A percentile compares a stretch with the other conserved stretches of the same genome.
Conservation (phyloP, 306 rosid genomes). For the Quillaja saponaria region DNA sequence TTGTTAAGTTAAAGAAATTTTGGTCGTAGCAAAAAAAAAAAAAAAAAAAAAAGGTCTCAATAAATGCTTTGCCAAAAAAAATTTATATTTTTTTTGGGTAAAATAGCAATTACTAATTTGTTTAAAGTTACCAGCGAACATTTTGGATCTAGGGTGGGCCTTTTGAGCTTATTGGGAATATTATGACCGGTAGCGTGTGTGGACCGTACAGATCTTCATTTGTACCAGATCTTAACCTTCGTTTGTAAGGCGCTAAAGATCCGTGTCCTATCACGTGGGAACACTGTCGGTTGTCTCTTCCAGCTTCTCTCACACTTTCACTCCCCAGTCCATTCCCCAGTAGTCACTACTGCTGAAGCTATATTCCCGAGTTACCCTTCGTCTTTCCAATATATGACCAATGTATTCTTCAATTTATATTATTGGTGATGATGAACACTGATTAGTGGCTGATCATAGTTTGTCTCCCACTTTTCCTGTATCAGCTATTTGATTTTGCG, state of each 20-base stretch:
- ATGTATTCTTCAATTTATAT: neutral
- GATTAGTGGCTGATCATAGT: neutral
- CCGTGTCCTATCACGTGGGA: slow-evolving; percentile 45
- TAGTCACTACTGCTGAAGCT: neutral
- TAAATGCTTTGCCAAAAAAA: too few relatives aligned
- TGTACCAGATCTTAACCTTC: slow-evolving; percentile 39
- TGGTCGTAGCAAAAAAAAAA: too few relatives aligned
- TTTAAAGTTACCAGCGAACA: slow-evolving; percentile 15
- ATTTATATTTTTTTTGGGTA: too few relatives aligned
- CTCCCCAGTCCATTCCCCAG: neutral
- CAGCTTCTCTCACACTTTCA: neutral
- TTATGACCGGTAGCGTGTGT: slow-evolving; percentile 15
- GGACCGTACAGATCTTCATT: slow-evolving; percentile 31
- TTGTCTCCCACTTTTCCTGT: neutral
- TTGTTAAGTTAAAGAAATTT: too few relatives aligned
- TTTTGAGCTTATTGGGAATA: slow-evolving; percentile 6
- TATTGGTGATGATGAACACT: neutral
- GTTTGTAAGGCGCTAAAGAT: slow-evolving; percentile 14
- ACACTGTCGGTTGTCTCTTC: slow-evolving; percentile 53
- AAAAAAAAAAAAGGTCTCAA: neutral
- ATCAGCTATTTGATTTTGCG: slow-evolving; percentile 87
- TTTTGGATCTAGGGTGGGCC: slow-evolving; percentile 34
- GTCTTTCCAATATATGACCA: neutral
- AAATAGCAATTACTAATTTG: too few relatives aligned
- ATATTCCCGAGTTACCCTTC: slow-evolving; percentile 2